A percentile compares a stretch with the other conserved stretches of the same genome.
Evolutionary conservation across 2,329 filamentous ascomycete genomes (phyloP).

Genomic region (Trichoderma polysporum): DNA sequence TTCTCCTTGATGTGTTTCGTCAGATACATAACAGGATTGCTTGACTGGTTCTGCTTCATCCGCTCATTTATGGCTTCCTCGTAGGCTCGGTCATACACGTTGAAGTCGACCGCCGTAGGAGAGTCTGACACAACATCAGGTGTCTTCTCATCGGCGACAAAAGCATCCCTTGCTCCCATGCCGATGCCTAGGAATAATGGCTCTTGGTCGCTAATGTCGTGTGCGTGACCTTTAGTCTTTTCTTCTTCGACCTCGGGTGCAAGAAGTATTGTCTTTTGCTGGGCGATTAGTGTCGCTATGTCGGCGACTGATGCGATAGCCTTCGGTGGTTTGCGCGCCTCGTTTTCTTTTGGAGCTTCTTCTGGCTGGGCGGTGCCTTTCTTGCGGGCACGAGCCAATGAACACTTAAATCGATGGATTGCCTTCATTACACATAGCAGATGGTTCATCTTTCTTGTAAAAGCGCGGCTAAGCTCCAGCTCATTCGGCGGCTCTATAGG

Average conservation of each 20-base stretch:
- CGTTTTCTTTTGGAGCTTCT: slow-evolving; percentile 14
- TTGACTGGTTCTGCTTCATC: slow-evolving; percentile 53
- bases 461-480: slow-evolving; percentile 84
- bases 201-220: slow-evolving; percentile 60
- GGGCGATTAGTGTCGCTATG: slow-evolving; percentile 49
- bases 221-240: slow-evolving; percentile 48
- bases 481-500: slow-evolving; percentile 82
- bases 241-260: slow-evolving; percentile 37
- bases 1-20: slow-evolving; percentile 50
- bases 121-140: slow-evolving; percentile 72
- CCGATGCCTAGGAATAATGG: slow-evolving; percentile 76
- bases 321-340: slow-evolving; percentile 24
- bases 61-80: slow-evolving; percentile 71
- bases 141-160: slow-evolving; percentile 39
- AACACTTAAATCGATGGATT: slow-evolving; percentile 80
- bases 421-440: slow-evolving; percentile 89
- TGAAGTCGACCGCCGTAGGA: slow-evolving; percentile 77
- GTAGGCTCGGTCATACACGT: slow-evolving; percentile 88
- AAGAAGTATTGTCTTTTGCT: slow-evolving; percentile 43
- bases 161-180: slow-evolving; percentile 55
- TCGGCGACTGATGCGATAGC: slow-evolving; percentile 44
- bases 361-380: slow-evolving; percentile 23
- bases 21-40: slow-evolving; percentile 48
- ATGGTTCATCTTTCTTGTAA: slow-evolving; percentile 85
- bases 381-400: slow-evolving; percentile 48